These are phyloP conservation scores for Scenedesmus sp. DNA, from an alignment of 163 green algal genomes.

Conservation along the genomic window DNA sequence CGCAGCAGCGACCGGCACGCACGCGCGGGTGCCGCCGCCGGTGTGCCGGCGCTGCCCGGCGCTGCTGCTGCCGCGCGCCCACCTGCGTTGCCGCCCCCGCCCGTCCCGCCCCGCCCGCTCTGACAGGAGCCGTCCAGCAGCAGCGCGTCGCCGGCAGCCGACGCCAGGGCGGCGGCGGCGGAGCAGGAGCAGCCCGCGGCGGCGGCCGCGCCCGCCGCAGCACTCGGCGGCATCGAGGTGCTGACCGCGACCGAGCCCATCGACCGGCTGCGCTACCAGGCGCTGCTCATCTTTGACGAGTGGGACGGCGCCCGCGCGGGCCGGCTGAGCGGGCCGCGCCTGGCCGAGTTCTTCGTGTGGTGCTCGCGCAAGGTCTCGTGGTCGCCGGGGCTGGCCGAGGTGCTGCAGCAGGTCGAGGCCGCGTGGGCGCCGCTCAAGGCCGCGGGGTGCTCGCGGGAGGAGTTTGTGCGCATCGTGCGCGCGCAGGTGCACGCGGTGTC, in stretches of 20 bases:
- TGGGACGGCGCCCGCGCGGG: slow-evolving; percentile 37
- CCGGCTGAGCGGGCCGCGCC: background rate
- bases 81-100: background rate
- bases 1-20: too few species aligned
- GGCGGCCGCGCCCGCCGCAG: too few species aligned
- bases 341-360: slow-evolving; percentile 34
- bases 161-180: too few species aligned
- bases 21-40: too few species aligned
- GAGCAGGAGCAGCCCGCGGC: too few species aligned
- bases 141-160: too few species aligned
- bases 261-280: slow-evolving; percentile 55
- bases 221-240: too few species aligned
- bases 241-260: slow-evolving; percentile 39
- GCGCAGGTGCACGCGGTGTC: slow-evolving; percentile 35
- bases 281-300: slow-evolving; percentile 56
- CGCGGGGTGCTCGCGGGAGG: slow-evolving; percentile 12
- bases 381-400: slow-evolving; percentile 40
- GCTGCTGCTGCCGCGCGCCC: background rate
- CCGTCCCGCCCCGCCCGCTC: background rate
- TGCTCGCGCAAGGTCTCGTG: slow-evolving; percentile 36
- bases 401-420: slow-evolving; percentile 8
- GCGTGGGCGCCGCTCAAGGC: background rate
- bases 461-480: slow-evolving; percentile 35
- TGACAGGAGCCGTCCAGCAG: too few species aligned
- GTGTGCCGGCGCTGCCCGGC: too few species aligned